phyloP scores from a whole-genome alignment of 106 monocot species.

The Dioscorea alata region DNA sequence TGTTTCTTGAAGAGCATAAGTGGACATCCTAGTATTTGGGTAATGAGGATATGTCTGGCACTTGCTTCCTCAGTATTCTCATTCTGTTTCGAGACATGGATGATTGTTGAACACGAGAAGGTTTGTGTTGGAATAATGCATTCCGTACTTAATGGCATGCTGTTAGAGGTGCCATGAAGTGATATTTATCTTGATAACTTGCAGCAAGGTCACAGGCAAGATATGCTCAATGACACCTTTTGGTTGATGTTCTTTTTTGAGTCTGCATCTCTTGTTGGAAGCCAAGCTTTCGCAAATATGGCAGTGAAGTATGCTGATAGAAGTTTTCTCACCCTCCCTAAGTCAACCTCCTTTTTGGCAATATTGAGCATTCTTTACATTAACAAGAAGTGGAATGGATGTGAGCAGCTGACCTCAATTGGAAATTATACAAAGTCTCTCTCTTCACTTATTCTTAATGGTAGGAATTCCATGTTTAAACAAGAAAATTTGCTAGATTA shows the following conservation, averaged over 20 bases:
- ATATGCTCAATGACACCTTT: constrained; percentile 69
- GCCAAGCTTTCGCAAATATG: constrained; percentile 76
- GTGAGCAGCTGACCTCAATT: constrained; percentile 26
- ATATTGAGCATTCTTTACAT: constrained; percentile 59
- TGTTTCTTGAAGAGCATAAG: constrained; percentile 49
- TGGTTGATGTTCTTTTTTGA: constrained; percentile 91
- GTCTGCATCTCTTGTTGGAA: constrained; percentile 71
- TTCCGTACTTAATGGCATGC: neutral
- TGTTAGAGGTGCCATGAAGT: neutral
- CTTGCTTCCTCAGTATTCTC: constrained; percentile 69
- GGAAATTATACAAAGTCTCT: constrained; percentile 63
- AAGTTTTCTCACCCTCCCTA: constrained; percentile 39
- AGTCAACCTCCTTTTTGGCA: constrained; percentile 52
- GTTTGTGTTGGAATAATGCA: constrained; percentile 30
- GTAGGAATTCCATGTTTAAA: constrained; percentile 24
- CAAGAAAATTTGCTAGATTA: neutral
- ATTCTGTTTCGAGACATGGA: constrained; percentile 91
- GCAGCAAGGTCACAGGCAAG: constrained; percentile 83
- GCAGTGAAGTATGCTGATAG: constrained; percentile 53
- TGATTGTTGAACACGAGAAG: constrained; percentile 88
- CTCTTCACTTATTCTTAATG: constrained; percentile 53
- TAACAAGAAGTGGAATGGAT: constrained; percentile 51
- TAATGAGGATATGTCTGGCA: constrained; percentile 42
- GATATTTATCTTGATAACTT: constrained; percentile 16
- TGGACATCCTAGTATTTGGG: constrained; percentile 46